Evolutionary conservation across 305 asterid genomes (phyloP).

Genomic region (Fraxinus latifolia): DNA sequence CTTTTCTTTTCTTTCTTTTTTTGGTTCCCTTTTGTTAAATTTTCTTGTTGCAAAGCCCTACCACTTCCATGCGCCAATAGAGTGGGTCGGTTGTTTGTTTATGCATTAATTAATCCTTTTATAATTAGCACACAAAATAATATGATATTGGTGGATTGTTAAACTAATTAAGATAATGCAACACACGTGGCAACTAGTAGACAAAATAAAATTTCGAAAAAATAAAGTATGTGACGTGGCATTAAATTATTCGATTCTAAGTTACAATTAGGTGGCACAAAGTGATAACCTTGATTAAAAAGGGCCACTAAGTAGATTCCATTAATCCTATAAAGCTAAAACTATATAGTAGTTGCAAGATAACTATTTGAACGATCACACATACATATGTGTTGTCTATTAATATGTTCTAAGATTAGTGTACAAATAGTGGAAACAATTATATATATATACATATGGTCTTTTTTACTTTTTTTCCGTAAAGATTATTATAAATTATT

Average conservation of each 20-base stretch:
- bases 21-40: constrained; percentile 13
- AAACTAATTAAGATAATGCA: background rate
- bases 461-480: background rate
- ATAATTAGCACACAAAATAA: background rate
- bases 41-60: constrained; percentile 30
- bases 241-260: constrained; percentile 24
- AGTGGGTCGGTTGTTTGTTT: constrained; percentile 24
- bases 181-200: background rate
- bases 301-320: constrained; percentile 27
- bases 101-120: background rate
- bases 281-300: constrained; percentile 14
- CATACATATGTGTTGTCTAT: background rate
- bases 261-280: constrained; percentile 16
- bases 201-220: constrained; percentile 1
- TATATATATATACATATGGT: background rate
- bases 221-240: constrained; percentile 20
- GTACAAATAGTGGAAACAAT: background rate
- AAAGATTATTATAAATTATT: too few species aligned
- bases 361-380: too few species aligned
- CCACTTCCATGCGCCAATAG: constrained; percentile 40
- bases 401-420: background rate
- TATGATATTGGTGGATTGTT: constrained; percentile 23
- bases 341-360: background rate
- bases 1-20: background rate
- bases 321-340: constrained; percentile 4